phyloP scores from a whole-genome alignment of 768 basidiomycete genomes.

The Infundibulicybe gibba region DNA sequence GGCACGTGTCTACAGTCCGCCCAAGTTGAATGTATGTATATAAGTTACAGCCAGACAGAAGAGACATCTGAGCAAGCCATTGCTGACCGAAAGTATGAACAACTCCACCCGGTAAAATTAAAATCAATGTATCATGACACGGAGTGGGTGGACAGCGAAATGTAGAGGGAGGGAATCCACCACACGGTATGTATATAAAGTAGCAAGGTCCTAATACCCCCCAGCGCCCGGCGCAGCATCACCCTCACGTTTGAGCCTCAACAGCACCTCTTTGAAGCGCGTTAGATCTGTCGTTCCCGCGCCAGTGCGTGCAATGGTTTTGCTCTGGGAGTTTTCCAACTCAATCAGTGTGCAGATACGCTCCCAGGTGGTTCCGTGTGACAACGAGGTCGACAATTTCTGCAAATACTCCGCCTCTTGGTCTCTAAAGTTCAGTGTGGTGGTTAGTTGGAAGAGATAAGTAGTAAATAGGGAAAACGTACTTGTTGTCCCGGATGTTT shows the following conservation, averaged over 20 bases:
- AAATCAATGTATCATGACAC: too few species aligned
- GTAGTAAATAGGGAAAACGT: constrained; percentile 17
- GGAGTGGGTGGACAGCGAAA: too few species aligned
- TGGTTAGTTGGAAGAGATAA: not conserved
- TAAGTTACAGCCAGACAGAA: too few species aligned
- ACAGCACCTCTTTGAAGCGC: constrained; percentile 89
- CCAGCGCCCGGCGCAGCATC: constrained; percentile 89
- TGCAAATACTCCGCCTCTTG: constrained; percentile 79
- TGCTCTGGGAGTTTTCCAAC: constrained; percentile 95
- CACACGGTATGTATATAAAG: too few species aligned
- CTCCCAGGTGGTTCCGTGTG: constrained; percentile 93
- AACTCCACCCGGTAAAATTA: too few species aligned
- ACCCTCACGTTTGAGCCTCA: constrained; percentile 88
- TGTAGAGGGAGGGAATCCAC: too few species aligned
- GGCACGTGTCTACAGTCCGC: too few species aligned
- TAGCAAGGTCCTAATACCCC: constrained; percentile 62
- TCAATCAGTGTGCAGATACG: constrained; percentile 85
- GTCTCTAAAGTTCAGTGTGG: constrained; percentile 51
- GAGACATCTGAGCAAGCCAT: too few species aligned
- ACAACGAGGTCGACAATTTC: constrained; percentile 69
- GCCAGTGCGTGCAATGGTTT: constrained; percentile 86
- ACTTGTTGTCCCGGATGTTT: constrained; percentile 96
- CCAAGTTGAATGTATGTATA: too few species aligned
- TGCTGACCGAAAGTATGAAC: too few species aligned
- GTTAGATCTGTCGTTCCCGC: constrained; percentile 85